A percentile compares a stretch with the other conserved stretches of the same genome.
Evolutionary conservation across 1,139 yeast species (phyloP).

Genomic region (Saccharomycopsis crataegensis): DNA sequence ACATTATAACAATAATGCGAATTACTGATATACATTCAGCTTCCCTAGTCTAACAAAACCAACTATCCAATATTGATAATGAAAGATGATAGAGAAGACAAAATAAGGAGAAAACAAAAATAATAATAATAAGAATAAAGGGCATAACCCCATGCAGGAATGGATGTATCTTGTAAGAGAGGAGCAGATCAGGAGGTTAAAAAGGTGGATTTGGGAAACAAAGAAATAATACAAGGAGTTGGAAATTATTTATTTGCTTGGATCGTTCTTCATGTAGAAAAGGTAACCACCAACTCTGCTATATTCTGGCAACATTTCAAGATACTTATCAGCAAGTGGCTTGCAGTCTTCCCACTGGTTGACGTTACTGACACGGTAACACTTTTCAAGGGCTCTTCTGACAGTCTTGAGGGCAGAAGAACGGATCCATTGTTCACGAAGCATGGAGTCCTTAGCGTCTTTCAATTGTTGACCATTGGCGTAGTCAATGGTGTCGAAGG

Average conservation of each 20-base stretch:
- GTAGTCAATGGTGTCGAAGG: slow-evolving; percentile 80
- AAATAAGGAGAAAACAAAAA: too few relatives aligned
- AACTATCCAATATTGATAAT: too few relatives aligned
- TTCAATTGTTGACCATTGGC: slow-evolving; percentile 56
- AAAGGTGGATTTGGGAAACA: too few relatives aligned
- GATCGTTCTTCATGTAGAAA: slow-evolving; percentile 83
- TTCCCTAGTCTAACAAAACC: too few relatives aligned
- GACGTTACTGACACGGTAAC: slow-evolving; percentile 55
- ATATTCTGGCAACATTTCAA: slow-evolving; percentile 66
- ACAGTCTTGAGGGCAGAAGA: slow-evolving; percentile 60
- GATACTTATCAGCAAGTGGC: slow-evolving; percentile 67
- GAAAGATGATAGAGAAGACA: too few relatives aligned
- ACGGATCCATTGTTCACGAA: slow-evolving; percentile 78
- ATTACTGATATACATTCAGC: too few relatives aligned
- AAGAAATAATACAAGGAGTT: too few relatives aligned
- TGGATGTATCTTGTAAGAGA: too few relatives aligned
- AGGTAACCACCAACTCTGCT: slow-evolving; percentile 58
- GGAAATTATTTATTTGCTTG: slow-evolving; percentile 44
- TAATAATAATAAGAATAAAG: too few relatives aligned
- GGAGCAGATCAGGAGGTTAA: too few relatives aligned
- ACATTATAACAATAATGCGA: too few relatives aligned
- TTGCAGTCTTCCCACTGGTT: slow-evolving; percentile 76
- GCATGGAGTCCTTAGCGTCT: slow-evolving; percentile 67
- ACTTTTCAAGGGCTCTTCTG: slow-evolving; percentile 67
- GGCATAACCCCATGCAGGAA: too few relatives aligned